phyloP scores from a whole-genome alignment of 345 rosid species.

The Euphorbia lathyris region DNA sequence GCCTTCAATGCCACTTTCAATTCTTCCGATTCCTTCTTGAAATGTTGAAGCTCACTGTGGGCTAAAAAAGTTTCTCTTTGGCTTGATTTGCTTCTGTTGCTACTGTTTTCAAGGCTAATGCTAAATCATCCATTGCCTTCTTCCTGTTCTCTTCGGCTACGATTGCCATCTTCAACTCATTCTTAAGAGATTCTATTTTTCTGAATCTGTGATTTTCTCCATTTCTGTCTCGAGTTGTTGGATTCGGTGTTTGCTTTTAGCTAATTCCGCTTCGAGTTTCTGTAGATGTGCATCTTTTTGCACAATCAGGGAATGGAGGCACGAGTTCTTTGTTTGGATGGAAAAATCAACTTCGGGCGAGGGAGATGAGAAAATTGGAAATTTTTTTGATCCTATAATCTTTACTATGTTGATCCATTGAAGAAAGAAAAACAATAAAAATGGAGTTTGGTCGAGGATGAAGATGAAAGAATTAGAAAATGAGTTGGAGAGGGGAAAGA shows the following conservation, averaged over 20 bases:
- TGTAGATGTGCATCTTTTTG: constrained; percentile 35
- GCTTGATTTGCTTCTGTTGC: constrained; percentile 49
- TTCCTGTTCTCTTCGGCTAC: constrained; percentile 72
- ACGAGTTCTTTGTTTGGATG: no score
- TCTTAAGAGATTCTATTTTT: constrained; percentile 39
- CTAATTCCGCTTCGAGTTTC: constrained; percentile 31
- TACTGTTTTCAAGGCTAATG: constrained; percentile 72
- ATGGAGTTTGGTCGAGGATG: no score
- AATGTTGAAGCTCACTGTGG: constrained; percentile 41
- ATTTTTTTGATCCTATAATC: no score
- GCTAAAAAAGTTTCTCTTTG: constrained; percentile 48
- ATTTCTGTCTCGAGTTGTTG: constrained; percentile 48
- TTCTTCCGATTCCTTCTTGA: constrained; percentile 33
- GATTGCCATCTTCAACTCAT: constrained; percentile 43
- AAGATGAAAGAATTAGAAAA: no score
- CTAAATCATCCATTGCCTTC: constrained; percentile 88
- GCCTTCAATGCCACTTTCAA: constrained; percentile 33
- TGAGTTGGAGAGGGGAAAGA: no score
- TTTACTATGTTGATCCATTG: no score
- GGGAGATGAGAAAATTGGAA: no score
- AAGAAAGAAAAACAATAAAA: no score
- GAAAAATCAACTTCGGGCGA: no score
- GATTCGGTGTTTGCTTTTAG: constrained; percentile 30
- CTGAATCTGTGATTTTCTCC: constrained; percentile 39
- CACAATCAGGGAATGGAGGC: no score